Base-by-base conservation (phyloP, 2,329 filamentous ascomycete genomes). In the Cordyceps farinosa region DNA sequence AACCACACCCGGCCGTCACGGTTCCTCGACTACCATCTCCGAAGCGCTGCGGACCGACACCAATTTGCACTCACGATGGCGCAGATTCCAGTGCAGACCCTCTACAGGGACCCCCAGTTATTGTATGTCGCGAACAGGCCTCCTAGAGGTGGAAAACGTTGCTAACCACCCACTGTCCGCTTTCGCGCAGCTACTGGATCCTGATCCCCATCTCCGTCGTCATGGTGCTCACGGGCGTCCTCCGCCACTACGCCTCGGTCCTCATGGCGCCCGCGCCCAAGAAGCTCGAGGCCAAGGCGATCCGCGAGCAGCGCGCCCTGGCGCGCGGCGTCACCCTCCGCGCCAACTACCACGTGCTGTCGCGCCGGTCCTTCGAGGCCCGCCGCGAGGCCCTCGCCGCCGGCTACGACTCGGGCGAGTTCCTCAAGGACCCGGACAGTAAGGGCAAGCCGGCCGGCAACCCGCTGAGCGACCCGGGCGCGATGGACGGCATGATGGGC, bases 401-500 rank as follows among this genome's bases (percentile, higher is more conserved):
- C 5, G 90, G 89, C 13, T 97, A 90, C 78, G 91, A 97, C 75
- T 89, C 87, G 30, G 95, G 96, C 54, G 86, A 86, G 40, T 99
- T 92, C 74, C 82, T 99, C 54, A 97, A 97, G 74, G 91, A 96
- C 67, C 93, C 92, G 1, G 91, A 95, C 61, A 86, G 83, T 71
- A 88, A 90, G 73, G 93, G 93, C 59, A 91, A 97, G 78, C 90
- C 92, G 3, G 89, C 92, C 27, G 87, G 91, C 44, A 99, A 98
- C 78, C 95, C 95, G 4, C 92, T 99, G 86, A 91, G 90, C 11
- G 95, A 99, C 75, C 96, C 96, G 29, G 90, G 90, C 54, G 92
- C 91, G 64, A 99, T 99, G 95, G 96, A 99, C 74, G 94, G 93
- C 69, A 99, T 99, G 95, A 99, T 99, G 95, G 94, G 95, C 69